A percentile compares a stretch with the other conserved stretches of the same genome.
phyloP scores from a whole-genome alignment of 129 eudicot genomes.

The Flaveria trinervia region DNA sequence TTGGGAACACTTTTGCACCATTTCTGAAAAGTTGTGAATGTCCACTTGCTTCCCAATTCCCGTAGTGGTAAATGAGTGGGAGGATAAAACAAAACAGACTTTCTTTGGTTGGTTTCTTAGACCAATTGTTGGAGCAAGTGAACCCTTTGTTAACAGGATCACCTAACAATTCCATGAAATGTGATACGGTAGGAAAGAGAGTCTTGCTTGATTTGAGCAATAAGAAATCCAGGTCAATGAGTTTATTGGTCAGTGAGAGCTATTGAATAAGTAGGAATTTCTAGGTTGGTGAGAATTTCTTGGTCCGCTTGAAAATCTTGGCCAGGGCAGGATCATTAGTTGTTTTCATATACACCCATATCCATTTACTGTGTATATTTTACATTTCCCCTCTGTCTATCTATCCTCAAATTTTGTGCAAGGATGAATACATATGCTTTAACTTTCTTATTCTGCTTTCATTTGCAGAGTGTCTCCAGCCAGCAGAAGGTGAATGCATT shows the following conservation, averaged over 20 bases:
- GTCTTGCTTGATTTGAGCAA: background rate
- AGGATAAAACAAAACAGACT: background rate
- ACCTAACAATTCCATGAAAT: background rate
- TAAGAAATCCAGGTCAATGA: background rate
- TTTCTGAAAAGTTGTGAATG: background rate
- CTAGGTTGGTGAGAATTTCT: background rate
- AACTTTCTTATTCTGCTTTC: slow-evolving; percentile 12
- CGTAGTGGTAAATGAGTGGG: background rate
- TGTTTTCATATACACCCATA: background rate
- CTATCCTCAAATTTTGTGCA: background rate
- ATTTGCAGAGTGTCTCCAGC: slow-evolving; percentile 76
- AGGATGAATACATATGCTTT: slow-evolving; percentile 10
- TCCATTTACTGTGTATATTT: background rate
- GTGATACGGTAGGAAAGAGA: background rate
- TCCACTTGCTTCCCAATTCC: background rate
- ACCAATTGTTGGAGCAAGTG: background rate
- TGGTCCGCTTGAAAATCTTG: background rate
- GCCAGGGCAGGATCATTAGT: background rate
- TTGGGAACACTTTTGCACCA: background rate
- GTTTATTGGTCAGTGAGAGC: background rate
- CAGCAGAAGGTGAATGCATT: slow-evolving; percentile 89
- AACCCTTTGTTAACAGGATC: background rate
- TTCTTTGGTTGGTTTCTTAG: background rate
- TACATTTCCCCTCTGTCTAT: slow-evolving; percentile 7
- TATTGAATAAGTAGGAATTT: background rate